phyloP scores from a whole-genome alignment of 169 alveolate genomes.

The Plasmodium relictum region DNA sequence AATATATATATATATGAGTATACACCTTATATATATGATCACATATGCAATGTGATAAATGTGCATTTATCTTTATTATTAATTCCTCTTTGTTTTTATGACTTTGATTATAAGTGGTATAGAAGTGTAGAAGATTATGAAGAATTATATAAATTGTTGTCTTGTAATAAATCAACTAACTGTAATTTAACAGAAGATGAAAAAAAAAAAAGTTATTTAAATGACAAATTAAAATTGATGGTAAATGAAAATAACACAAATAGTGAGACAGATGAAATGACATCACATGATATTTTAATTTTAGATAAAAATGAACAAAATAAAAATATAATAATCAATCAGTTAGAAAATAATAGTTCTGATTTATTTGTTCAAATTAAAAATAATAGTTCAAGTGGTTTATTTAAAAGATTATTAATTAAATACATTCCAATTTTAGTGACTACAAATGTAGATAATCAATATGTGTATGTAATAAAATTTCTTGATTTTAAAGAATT shows the following conservation, averaged over 20 bases:
- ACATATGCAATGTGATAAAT: slow-evolving; percentile 71
- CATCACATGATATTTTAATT: slow-evolving; percentile 16
- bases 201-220: neutral
- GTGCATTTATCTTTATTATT: slow-evolving; percentile 70
- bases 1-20: slow-evolving; percentile 74
- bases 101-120: slow-evolving; percentile 68
- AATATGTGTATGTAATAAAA: slow-evolving; percentile 51
- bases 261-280: neutral
- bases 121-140: slow-evolving; percentile 72
- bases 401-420: slow-evolving; percentile 71
- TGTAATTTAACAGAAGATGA: neutral
- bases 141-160: slow-evolving; percentile 21
- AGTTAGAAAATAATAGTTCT: slow-evolving; percentile 39
- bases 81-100: slow-evolving; percentile 75
- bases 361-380: slow-evolving; percentile 59
- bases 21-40: slow-evolving; percentile 78
- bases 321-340: slow-evolving; percentile 63
- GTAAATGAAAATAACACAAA: neutral
- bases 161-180: neutral
- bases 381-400: slow-evolving; percentile 33
- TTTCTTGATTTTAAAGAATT: slow-evolving; percentile 50
- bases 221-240: neutral
- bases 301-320: slow-evolving; percentile 70
- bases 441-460: slow-evolving; percentile 44
- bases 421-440: slow-evolving; percentile 46